Evolutionary conservation across 2,329 filamentous ascomycete species (phyloP), one percentile per base, ranked within the genome.

Genomic region (Pseudogymnoascus sp.): DNA sequence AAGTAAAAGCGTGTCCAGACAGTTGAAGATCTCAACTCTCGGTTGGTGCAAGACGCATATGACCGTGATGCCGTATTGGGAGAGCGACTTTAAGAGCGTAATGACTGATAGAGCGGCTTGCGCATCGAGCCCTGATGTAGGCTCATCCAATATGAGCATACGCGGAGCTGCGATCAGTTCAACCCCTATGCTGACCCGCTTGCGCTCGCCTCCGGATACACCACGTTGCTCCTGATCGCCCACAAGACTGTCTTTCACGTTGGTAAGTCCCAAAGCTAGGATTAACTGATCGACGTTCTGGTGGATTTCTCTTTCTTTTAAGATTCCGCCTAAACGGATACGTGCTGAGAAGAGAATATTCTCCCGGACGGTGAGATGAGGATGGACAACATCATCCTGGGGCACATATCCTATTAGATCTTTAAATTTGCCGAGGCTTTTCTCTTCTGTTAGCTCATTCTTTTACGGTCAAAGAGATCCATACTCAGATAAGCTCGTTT

Each of bases 351-450:
- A 82, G 4, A 84, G 72, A 41, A 86, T 84, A 62, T 85, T 86
- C 68, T 86, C 84, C 59, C 78, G 78, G 4, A 86, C 82, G 0
- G 83, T 86, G 50, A 86, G 71, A 67, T 86, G 81, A 0, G 82
- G 79, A 8, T 84, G 74, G 2, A 85, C 77, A 26, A 85, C 77
- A 68, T 85, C 84, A 64, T 85, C 81, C 66, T 86, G 83, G 1
- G 83, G 83, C 2, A 86, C 83, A 63, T 84, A 85, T 21, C 82
- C 82, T 26, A 85, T 83, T 62, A 84, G 73, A 68, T 84, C 83
- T 70, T 81, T 84, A 70, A 82, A 84, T 72, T 66, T 75, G 64
- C 44, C 66, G 65, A 39, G 41, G 21, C 64, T 60, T 26, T 47
- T 61, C 40, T 60, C 41, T 47, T 33, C 13, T 6, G 6, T 8